Percentiles rank a stretch among this genome's conserved stretches.
Conservation (phyloP, 257 asterid species). For the Paulownia fortunei region DNA sequence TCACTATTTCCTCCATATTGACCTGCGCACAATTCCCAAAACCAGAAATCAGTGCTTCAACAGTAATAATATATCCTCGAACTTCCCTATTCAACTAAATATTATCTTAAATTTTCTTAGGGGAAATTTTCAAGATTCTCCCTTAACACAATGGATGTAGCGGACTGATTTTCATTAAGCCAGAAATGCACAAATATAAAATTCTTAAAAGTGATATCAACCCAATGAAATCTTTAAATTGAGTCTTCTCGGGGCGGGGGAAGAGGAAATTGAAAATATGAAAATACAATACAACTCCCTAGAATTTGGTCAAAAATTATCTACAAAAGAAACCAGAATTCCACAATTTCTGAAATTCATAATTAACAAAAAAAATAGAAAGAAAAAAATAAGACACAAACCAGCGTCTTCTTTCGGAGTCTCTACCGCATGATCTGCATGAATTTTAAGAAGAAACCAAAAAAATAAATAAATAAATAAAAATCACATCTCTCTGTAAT, state of each 20-base stretch:
- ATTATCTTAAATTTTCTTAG: neutral
- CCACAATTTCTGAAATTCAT: neutral
- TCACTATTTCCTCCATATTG: conserved; percentile 44
- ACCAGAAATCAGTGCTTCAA: conserved; percentile 26
- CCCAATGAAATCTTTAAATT: neutral
- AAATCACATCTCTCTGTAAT: too few relatives aligned
- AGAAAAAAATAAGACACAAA: conserved; percentile 2
- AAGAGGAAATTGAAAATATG: too few relatives aligned
- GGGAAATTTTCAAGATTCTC: neutral
- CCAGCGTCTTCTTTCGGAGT: conserved; percentile 37
- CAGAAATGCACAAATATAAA: neutral
- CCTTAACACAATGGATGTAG: neutral
- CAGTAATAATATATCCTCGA: neutral
- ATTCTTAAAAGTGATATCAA: neutral
- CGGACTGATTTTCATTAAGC: neutral
- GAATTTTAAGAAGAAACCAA: conserved; percentile 7
- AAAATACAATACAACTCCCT: too few relatives aligned
- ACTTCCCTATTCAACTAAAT: neutral
- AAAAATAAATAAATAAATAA: neutral
- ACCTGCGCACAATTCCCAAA: conserved; percentile 43
- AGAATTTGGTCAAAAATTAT: too few relatives aligned
- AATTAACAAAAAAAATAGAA: neutral
- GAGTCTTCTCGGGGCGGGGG: too few relatives aligned
- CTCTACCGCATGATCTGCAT: conserved; percentile 42
- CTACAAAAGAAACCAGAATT: too few relatives aligned